Evolutionary conservation across 257 asterid genomes (phyloP).

Genomic region (Prunella vulgaris): DNA sequence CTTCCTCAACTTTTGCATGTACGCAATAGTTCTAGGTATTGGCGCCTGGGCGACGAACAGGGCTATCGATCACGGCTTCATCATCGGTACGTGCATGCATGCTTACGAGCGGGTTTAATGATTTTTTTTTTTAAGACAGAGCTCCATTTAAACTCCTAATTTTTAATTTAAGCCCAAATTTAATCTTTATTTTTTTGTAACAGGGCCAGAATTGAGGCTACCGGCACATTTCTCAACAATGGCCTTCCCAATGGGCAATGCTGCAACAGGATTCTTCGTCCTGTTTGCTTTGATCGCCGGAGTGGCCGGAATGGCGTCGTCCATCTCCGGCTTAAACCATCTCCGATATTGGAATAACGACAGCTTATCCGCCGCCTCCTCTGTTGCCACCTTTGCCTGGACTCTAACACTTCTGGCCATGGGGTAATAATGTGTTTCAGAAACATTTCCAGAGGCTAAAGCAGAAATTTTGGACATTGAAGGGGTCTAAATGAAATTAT

Average conservation of each 20-base stretch:
- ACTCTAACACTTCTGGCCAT: slow-evolving; percentile 80
- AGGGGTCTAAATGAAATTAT: background rate
- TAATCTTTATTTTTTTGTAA: background rate
- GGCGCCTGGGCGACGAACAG: slow-evolving; percentile 75
- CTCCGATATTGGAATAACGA: slow-evolving; percentile 52
- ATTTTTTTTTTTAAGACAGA: too few species aligned
- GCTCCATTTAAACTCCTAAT: too few species aligned
- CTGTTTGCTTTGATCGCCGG: slow-evolving; percentile 68
- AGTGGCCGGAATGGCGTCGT: slow-evolving; percentile 72
- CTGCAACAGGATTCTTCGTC: slow-evolving; percentile 92
- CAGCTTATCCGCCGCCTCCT: slow-evolving; percentile 59
- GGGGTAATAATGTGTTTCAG: slow-evolving; percentile 47
- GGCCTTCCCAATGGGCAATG: slow-evolving; percentile 84
- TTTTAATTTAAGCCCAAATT: background rate
- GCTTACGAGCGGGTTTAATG: too few species aligned
- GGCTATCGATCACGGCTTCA: slow-evolving; percentile 75
- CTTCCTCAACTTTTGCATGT: slow-evolving; percentile 89
- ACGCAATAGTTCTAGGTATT: slow-evolving; percentile 57
- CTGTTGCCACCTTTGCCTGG: slow-evolving; percentile 78
- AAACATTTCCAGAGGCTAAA: background rate
- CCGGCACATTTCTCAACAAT: slow-evolving; percentile 92
- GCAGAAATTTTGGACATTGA: background rate
- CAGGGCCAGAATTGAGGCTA: slow-evolving; percentile 61
- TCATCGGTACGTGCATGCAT: slow-evolving; percentile 44
- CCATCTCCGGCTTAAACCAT: slow-evolving; percentile 60